Percentiles rank a stretch among this genome's conserved stretches.
These are phyloP conservation scores for Fonsecaea pedrosoi DNA, from an alignment of 2,329 filamentous ascomycete genomes.

Conservation along the genomic window DNA sequence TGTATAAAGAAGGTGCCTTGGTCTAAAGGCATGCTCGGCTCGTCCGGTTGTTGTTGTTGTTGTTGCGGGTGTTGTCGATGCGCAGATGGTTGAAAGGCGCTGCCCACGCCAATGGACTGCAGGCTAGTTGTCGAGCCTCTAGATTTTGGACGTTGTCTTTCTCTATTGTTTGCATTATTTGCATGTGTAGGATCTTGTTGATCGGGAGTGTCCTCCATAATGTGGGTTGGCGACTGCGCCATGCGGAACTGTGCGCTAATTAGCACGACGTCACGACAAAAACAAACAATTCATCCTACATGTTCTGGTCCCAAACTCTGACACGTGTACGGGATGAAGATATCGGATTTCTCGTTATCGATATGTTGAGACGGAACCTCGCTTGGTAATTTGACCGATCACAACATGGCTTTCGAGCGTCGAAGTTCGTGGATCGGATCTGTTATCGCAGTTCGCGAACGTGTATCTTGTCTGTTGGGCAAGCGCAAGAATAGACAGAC, in stretches of 20 bases:
- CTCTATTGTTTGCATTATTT: conserved; percentile 34
- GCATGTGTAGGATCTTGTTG: conserved; percentile 23
- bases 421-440: conserved; percentile 10
- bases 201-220: conserved; percentile 33
- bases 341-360: conserved; percentile 3
- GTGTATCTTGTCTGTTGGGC: conserved; percentile 13
- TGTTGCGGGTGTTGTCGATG: conserved; percentile 31
- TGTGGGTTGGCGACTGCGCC: conserved; percentile 34
- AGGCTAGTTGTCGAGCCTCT: conserved; percentile 56
- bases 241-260: conserved; percentile 32
- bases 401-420: conserved; percentile 27
- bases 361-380: not conserved
- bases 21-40: conserved; percentile 34
- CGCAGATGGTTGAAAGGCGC: conserved; percentile 42
- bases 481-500: conserved; percentile 1
- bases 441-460: conserved; percentile 15
- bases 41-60: conserved; percentile 28
- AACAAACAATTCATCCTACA: conserved; percentile 31
- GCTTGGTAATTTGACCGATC: conserved; percentile 17
- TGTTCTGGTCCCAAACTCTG: conserved; percentile 25
- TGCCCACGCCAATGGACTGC: conserved; percentile 49
- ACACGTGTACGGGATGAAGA: conserved; percentile 26
- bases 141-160: conserved; percentile 51
- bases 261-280: conserved; percentile 29
- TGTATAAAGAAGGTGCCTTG: conserved; percentile 35